Percentiles rank a stretch among this genome's conserved stretches.
phyloP scores from a whole-genome alignment of 805 yeast genomes.

The Metschnikowia borealis region DNA sequence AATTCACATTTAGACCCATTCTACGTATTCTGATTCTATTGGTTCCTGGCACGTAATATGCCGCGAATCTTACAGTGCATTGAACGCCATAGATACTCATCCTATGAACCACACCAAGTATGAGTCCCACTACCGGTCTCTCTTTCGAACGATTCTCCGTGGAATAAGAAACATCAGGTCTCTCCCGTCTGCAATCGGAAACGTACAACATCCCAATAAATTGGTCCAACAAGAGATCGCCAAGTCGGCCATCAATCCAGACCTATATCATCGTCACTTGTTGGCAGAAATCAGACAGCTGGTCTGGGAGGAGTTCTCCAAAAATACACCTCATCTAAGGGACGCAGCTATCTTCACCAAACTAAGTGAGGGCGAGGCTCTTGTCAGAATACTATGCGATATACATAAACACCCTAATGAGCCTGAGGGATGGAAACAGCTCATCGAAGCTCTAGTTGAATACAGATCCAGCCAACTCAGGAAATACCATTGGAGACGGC shows the following conservation, averaged over 20 bases:
- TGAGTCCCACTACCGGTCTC: constrained; percentile 9
- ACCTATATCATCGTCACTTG: constrained; percentile 15
- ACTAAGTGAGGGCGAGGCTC: constrained; percentile 13
- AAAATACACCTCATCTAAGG: background rate
- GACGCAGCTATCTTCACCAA: constrained; percentile 5
- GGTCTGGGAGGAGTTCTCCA: constrained; percentile 16
- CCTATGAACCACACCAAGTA: background rate
- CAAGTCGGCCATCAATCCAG: constrained; percentile 12
- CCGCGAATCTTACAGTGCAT: background rate
- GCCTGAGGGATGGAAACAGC: constrained; percentile 7
- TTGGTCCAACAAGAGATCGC: constrained; percentile 7
- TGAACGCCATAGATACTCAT: background rate
- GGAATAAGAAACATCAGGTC: constrained; percentile 4
- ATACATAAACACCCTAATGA: constrained; percentile 5
- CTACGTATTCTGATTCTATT: no score
- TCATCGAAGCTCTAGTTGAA: constrained; percentile 15
- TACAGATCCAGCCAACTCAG: constrained; percentile 12
- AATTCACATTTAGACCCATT: no score
- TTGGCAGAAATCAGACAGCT: constrained; percentile 18
- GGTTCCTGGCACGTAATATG: background rate
- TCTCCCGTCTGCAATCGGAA: background rate
- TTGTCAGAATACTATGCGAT: constrained; percentile 10
- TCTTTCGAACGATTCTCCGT: constrained; percentile 15
- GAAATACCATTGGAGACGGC: constrained; percentile 19
- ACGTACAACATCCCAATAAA: background rate